These are phyloP conservation scores for Gossypium thurberi DNA, from an alignment of 345 rosid genomes.

Conservation along the genomic window DNA sequence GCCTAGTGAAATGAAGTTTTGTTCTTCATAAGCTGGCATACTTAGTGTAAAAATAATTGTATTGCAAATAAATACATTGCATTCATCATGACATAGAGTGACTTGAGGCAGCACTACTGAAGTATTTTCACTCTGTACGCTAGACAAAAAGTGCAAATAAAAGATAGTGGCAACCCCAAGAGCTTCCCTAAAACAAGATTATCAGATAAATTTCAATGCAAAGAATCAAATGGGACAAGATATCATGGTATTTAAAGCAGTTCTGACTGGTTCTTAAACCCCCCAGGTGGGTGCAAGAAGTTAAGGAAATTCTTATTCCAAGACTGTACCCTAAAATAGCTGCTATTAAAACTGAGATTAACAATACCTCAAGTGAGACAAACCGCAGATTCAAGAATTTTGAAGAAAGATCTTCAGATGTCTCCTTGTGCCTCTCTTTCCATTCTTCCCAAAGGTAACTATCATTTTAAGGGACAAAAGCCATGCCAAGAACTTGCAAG, in stretches of 20 bases:
- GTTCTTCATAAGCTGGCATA: not conserved
- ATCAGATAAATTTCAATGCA: not conserved
- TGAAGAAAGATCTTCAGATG: conserved; percentile 56
- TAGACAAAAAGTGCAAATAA: not conserved
- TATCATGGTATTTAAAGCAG: not conserved
- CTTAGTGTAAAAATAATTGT: not conserved
- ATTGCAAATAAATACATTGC: not conserved
- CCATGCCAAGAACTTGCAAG: conserved; percentile 17
- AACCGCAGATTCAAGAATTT: conserved; percentile 84
- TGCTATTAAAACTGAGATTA: conserved; percentile 10
- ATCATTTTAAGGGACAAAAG: conserved; percentile 16
- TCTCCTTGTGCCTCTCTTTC: conserved; percentile 73
- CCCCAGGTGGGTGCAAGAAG: not conserved
- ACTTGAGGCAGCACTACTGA: not conserved
- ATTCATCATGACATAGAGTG: not conserved
- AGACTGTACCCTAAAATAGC: conserved; percentile 9
- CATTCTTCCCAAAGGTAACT: conserved; percentile 95
- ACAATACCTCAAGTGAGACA: conserved; percentile 81
- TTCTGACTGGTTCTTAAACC: not conserved
- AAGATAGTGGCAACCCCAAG: not conserved
- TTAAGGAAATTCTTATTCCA: not conserved
- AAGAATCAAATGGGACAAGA: not conserved
- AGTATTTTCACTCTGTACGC: not conserved
- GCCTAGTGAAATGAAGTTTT: not conserved
- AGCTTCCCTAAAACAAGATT: not conserved